Conservation (phyloP, 116 monocot species). For the Phalaenopsis hybrid region DNA sequence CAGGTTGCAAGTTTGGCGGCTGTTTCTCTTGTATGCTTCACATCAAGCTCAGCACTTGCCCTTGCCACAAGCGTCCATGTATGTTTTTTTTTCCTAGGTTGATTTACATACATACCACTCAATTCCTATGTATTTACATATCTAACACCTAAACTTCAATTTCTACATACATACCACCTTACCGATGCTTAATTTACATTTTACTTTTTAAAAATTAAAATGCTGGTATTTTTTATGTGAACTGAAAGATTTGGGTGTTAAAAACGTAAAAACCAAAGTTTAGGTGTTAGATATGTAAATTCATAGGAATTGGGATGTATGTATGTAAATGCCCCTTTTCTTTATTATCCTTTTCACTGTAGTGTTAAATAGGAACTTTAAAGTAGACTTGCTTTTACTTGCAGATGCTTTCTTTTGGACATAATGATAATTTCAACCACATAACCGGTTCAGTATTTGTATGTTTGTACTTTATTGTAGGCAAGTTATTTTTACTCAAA, state of each 20-base stretch:
- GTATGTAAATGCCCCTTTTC: too few relatives aligned
- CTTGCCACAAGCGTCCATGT: conserved; percentile 53
- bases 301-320: too few relatives aligned
- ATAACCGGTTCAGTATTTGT: conserved; percentile 31
- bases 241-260: too few relatives aligned
- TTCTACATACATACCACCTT: too few relatives aligned
- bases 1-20: conserved; percentile 75
- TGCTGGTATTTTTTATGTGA: too few relatives aligned
- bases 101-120: too few relatives aligned
- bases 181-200: too few relatives aligned
- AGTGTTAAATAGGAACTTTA: background rate
- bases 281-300: too few relatives aligned
- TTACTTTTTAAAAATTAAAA: too few relatives aligned
- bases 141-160: too few relatives aligned
- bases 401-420: conserved; percentile 45
- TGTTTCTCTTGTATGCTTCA: conserved; percentile 59
- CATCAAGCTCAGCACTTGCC: conserved; percentile 43
- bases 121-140: too few relatives aligned
- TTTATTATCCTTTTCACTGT: background rate
- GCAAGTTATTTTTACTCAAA: conserved; percentile 13
- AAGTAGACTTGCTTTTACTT: conserved; percentile 13
- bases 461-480: conserved; percentile 55
- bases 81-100: conserved; percentile 9
- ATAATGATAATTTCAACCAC: conserved; percentile 17
- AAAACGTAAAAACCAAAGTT: too few relatives aligned